A percentile compares a stretch with the other conserved stretches of the same genome.
These are phyloP conservation scores for Lachancea sp. DNA, from an alignment of 805 yeast genomes.

Conservation along the genomic window DNA sequence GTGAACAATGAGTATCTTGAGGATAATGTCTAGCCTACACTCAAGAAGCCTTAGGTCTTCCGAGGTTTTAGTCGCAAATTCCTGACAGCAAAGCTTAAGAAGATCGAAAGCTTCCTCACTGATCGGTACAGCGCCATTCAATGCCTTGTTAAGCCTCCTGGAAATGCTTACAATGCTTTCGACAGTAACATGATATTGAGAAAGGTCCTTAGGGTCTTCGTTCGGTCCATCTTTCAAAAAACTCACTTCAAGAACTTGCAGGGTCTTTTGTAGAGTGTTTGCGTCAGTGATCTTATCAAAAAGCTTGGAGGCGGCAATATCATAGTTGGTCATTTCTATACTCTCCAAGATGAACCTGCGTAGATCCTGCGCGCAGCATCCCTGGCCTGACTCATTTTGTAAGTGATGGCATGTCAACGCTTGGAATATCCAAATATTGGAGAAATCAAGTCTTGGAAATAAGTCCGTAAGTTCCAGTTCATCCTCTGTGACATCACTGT, in stretches of 20 bases:
- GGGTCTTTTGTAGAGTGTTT: conserved; percentile 10
- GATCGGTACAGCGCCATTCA: conserved; percentile 8
- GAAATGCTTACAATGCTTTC: conserved; percentile 22
- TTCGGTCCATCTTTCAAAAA: conserved; percentile 20
- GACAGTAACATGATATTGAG: conserved; percentile 18
- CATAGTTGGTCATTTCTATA: conserved; percentile 17
- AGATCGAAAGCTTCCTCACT: conserved; percentile 13
- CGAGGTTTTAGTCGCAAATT: conserved; percentile 12
- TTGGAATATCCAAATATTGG: conserved; percentile 30
- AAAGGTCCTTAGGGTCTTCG: background rate
- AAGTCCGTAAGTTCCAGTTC: conserved; percentile 6
- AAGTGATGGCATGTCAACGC: conserved; percentile 17
- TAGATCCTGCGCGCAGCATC: background rate
- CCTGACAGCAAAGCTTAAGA: conserved; percentile 12
- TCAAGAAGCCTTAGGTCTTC: conserved; percentile 10
- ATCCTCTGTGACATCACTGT: conserved; percentile 5
- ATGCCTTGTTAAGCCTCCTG: conserved; percentile 14
- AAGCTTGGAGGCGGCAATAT: conserved; percentile 23
- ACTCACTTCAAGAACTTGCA: conserved; percentile 20
- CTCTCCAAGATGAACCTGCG: conserved; percentile 19
- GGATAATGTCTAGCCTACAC: conserved; percentile 16
- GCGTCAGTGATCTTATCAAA: conserved; percentile 21
- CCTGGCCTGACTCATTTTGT: background rate
- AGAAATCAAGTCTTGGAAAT: conserved; percentile 23
- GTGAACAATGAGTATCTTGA: conserved; percentile 28